Conservation (phyloP, 176 grass and related monocot genomes). For the Rhynchospora breviuscula region DNA sequence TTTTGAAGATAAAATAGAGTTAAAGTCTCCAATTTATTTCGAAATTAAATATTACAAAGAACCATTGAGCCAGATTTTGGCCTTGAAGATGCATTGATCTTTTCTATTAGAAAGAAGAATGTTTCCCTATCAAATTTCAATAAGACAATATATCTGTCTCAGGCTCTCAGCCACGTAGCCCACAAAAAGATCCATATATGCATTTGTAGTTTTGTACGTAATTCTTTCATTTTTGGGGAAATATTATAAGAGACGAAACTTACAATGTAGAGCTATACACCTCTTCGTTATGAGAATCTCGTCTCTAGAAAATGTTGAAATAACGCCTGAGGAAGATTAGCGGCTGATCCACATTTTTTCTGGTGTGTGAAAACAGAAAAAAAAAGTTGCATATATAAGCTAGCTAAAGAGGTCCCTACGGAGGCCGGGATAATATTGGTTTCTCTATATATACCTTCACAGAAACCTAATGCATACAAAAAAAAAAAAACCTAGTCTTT, state of each 20-base stretch:
- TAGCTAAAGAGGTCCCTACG: no score
- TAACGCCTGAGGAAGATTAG: background rate
- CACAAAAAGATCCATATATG: background rate
- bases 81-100: no score
- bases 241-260: background rate
- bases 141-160: background rate
- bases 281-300: background rate
- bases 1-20: no score
- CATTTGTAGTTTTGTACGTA: background rate
- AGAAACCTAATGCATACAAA: no score
- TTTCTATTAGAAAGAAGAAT: background rate
- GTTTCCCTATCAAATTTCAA: background rate
- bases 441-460: no score
- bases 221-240: background rate
- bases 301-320: background rate
- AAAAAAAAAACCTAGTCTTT: background rate
- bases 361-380: no score
- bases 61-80: no score
- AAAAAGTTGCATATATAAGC: no score
- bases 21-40: no score
- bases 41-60: no score
- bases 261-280: background rate
- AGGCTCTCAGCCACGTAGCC: background rate
- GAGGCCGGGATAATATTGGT: no score
- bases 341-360: background rate